Conservation (phyloP, 768 basidiomycete genomes). For the Suillus cothurnatus region DNA sequence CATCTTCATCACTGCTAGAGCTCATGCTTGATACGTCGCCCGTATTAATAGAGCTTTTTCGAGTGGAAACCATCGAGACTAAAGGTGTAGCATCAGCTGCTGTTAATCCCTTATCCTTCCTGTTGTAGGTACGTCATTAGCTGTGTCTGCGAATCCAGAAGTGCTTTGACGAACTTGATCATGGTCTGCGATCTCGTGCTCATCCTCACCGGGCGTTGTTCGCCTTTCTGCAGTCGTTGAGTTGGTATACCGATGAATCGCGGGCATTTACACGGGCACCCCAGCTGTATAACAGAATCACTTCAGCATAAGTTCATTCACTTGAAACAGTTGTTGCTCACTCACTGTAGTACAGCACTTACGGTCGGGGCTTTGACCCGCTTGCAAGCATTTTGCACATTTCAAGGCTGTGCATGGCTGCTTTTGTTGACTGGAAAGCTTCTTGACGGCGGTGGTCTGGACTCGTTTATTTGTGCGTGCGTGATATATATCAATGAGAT, state of each 20-base stretch:
- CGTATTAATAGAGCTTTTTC: not conserved
- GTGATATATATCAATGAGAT: not conserved
- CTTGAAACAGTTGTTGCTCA: not conserved
- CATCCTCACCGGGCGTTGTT: not conserved
- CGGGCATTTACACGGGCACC: not conserved
- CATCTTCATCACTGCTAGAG: not conserved
- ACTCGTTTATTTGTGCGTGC: not conserved
- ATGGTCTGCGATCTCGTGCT: not conserved
- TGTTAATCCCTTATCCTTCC: not conserved
- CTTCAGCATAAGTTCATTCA: not conserved
- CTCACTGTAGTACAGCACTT: slow-evolving; percentile 1
- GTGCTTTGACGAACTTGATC: not conserved
- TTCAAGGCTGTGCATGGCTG: slow-evolving; percentile 6
- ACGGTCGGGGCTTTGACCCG: not conserved
- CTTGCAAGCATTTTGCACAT: slow-evolving; percentile 7
- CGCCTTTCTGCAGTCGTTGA: not conserved
- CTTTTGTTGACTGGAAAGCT: not conserved
- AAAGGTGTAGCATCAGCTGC: not conserved
- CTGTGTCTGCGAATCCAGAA: not conserved
- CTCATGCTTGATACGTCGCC: not conserved
- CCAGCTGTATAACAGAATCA: not conserved
- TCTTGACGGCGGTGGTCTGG: slow-evolving; percentile 1
- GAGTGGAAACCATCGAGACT: not conserved
- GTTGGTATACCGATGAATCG: slow-evolving; percentile 2
- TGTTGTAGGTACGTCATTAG: not conserved